Evolutionary conservation across 2,329 filamentous ascomycete species (phyloP), one percentile per base, ranked within the genome.

Genomic region (Penicillium glabrum): DNA sequence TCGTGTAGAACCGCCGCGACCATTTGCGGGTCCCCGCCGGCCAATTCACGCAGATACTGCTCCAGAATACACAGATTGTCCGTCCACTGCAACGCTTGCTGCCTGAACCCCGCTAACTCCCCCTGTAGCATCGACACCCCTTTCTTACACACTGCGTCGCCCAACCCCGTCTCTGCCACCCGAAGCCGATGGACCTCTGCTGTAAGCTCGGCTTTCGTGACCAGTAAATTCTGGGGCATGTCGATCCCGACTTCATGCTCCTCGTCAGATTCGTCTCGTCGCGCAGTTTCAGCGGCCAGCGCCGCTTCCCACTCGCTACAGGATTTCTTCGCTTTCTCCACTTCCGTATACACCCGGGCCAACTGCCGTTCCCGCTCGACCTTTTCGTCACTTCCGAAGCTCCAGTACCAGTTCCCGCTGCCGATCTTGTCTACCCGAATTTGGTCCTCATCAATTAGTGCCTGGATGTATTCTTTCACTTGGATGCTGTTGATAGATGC

Each of bases 401-500:
- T 82, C 87, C 87, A 89, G 74, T 89, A 89, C 86, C 86, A 89
- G 69, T 89, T 89, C 27, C 85, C 86, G 61, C 80, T 86, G 44
- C 86, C 87, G 64, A 89, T 89, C 71, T 89, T 89, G 75, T 89
- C 86, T 27, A 87, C 82, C 19, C 81, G 80, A 59, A 89, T 82
- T 64, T 82, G 80, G 64, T 78, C 79, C 55, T 89, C 87, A 65
- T 88, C 85, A 9, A 78, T 75, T 21, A 89, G 79, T 5, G 80
- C 77, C 68, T 87, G 85, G 19, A 89, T 75, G 67, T 86, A 87
- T 65, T 89, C 87, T 71, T 87, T 88, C 46, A 87, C 84, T 67
- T 86, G 84, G 80, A 89, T 87, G 61, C 80, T 78, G 63, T 84
- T 86, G 75, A 89, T 86, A 10, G 83, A 84, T 6, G 83, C 84